Base-by-base conservation (phyloP, 2,329 filamentous ascomycete genomes). In the Colletotrichum sublineola region DNA sequence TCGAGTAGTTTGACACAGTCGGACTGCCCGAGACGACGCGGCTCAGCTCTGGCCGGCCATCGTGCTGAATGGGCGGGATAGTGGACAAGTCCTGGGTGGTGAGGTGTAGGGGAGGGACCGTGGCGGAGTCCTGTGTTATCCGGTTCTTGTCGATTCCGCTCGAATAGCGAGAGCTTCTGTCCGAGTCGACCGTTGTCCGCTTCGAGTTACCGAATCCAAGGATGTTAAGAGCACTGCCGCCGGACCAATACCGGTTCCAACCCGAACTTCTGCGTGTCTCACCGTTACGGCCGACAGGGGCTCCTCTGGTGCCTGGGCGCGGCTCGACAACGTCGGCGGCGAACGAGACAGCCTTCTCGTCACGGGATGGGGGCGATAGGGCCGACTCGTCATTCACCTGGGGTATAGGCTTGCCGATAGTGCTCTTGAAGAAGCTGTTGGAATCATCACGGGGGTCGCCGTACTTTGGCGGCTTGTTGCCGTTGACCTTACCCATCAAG, bases 221-320 rank as follows among this genome's bases (percentile, higher is more conserved):
- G 33, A 92, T 88, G 77, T 92, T 91, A 68, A 92, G 82, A 9
- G 91, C 88, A 75, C 91, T 93, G 65, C 92, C 92, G 63, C 91
- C 92, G 18, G 92, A 93, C 88, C 93, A 94, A 81, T 94, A 94
- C 65, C 89, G 85, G 80, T 93, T 94, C 92, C 92, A 94, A 60
- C 92, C 92, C 4, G 92, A 94, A 76, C 91, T 93, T 77, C 89
- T 86, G 67, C 90, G 86, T 29, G 84, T 82, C 56, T 81, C 82
- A 61, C 84, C 86, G 62, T 86, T 79, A 64, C 76, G 75, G 57
- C 81, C 74, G 73, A 77, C 62, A 8, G 61, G 67, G 6, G 52
- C 65, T 78, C 81, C 73, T 74, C 75, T 73, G 67, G 82, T 71
- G 77, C 79, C 74, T 52, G 79, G 78, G 68, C 81, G 83, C 70